Conservation (phyloP, 106 monocot genomes). For the Allium sativum region DNA sequence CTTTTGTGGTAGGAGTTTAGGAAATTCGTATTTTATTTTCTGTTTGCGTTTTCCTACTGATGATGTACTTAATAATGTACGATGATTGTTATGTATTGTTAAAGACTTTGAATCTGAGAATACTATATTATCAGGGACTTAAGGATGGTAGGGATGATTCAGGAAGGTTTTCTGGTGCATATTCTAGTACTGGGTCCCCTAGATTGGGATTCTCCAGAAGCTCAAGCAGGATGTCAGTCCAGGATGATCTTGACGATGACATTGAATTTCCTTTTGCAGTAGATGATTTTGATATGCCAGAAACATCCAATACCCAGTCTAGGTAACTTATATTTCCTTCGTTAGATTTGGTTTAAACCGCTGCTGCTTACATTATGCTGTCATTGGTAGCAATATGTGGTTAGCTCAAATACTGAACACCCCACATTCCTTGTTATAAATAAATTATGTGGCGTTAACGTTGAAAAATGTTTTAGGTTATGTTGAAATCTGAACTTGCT, state of each 20-base stretch:
- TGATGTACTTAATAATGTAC: too few relatives aligned
- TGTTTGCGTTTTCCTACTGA: too few relatives aligned
- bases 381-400: too few relatives aligned
- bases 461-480: too few relatives aligned
- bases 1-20: too few relatives aligned
- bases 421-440: too few relatives aligned
- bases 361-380: neutral
- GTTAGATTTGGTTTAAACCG: neutral
- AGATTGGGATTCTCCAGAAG: conserved; percentile 62
- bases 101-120: neutral
- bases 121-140: conserved; percentile 22
- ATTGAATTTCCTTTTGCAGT: conserved; percentile 81
- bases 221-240: conserved; percentile 68
- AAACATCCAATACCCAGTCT: conserved; percentile 45
- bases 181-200: conserved; percentile 66
- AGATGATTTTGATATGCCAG: conserved; percentile 60
- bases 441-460: too few relatives aligned
- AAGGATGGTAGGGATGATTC: conserved; percentile 84
- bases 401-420: too few relatives aligned
- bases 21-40: too few relatives aligned
- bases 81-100: too few relatives aligned
- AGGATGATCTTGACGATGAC: conserved; percentile 85
- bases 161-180: conserved; percentile 65
- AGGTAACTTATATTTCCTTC: conserved; percentile 34
- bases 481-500: too few relatives aligned